Evolutionary conservation across 192 early-diverging fungal species (phyloP).

Genomic region (Linnemannia zychae): DNA sequence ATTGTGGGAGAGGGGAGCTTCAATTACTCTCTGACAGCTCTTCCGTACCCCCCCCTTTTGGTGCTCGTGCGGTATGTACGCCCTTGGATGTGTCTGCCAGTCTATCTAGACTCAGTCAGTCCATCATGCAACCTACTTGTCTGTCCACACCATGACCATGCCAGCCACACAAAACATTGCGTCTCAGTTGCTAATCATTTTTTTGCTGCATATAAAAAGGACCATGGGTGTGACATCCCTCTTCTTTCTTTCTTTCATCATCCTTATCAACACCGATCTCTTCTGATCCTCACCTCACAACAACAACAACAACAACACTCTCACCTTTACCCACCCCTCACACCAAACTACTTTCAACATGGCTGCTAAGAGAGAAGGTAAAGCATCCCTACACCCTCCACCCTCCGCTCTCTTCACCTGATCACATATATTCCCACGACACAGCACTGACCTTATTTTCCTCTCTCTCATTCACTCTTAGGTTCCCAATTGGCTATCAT

Average conservation of each 20-base stretch:
- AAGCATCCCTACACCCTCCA: no score
- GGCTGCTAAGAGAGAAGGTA: slow-evolving; percentile 11
- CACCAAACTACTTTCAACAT: slow-evolving; percentile 6
- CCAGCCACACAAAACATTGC: neutral
- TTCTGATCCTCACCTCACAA: neutral
- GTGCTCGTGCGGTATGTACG: no score
- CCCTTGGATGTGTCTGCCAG: no score
- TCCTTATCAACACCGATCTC: neutral
- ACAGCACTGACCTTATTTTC: no score
- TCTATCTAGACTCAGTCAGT: neutral
- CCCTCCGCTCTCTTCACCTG: neutral
- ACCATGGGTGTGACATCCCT: neutral
- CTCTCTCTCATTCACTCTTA: neutral
- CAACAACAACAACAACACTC: neutral
- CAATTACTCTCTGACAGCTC: no score
- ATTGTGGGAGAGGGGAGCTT: neutral
- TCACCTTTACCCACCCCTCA: neutral
- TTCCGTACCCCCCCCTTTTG: no score
- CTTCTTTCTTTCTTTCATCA: neutral
- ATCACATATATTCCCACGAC: neutral
- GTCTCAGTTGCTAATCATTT: neutral
- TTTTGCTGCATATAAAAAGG: neutral
- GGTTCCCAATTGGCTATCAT: slow-evolving; percentile 74
- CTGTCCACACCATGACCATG: neutral
- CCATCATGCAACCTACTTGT: neutral